These are phyloP conservation scores for Moniliophthora roreri DNA, from an alignment of 1,284 basidiomycete genomes.

Conservation along the genomic window DNA sequence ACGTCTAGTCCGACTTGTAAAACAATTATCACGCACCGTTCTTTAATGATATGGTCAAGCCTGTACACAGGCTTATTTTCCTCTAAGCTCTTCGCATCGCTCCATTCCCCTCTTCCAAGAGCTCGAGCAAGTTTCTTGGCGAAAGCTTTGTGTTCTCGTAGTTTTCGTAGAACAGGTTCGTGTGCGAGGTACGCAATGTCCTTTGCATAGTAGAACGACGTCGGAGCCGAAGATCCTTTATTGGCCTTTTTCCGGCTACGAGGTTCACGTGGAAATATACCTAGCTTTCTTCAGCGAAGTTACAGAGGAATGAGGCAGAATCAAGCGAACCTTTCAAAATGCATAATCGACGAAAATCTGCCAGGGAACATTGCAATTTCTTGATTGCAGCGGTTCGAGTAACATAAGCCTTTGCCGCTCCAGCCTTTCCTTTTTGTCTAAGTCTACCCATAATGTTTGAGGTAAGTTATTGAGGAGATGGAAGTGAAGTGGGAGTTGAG, in stretches of 20 bases:
- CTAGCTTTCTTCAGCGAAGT: constrained; percentile 38
- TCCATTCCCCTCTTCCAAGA: constrained; percentile 94
- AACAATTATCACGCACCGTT: constrained; percentile 62
- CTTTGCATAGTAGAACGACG: constrained; percentile 98
- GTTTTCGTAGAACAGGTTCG: constrained; percentile 93
- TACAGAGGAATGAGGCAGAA: not conserved
- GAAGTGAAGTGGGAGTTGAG: constrained; percentile 11
- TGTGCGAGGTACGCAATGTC: constrained; percentile 98
- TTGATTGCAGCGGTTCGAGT: constrained; percentile 90
- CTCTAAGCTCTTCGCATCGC: constrained; percentile 91
- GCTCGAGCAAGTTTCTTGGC: constrained; percentile 97
- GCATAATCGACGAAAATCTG: constrained; percentile 96
- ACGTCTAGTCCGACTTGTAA: too few relatives aligned
- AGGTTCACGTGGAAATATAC: constrained; percentile 97
- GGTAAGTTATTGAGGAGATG: not conserved
- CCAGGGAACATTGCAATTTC: constrained; percentile 94
- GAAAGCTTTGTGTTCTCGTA: constrained; percentile 98
- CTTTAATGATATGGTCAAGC: constrained; percentile 97
- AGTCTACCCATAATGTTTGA: constrained; percentile 75
- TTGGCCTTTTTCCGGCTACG: constrained; percentile 92
- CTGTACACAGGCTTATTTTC: constrained; percentile 88
- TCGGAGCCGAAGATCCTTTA: constrained; percentile 95
- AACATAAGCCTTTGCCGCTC: constrained; percentile 93
- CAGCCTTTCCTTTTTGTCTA: constrained; percentile 88
- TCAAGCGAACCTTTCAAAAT: constrained; percentile 87